Conservation (phyloP, 2,329 filamentous ascomycete species). For the Fusarium nelsonii region DNA sequence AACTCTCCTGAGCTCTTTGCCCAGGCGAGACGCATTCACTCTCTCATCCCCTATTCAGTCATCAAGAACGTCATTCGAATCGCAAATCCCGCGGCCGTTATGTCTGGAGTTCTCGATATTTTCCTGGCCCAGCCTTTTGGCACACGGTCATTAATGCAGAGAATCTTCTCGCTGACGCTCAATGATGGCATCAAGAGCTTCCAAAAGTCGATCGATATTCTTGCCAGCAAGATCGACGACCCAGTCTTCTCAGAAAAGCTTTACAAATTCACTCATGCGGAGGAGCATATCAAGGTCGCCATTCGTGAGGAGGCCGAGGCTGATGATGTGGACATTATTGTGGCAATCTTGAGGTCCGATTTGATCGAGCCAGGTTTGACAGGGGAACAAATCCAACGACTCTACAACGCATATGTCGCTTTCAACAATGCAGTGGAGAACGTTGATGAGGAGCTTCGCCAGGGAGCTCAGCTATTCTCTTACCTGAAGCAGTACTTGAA, state of each 20-base stretch:
- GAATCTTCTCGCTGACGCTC: constrained; percentile 92
- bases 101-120: constrained; percentile 94
- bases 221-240: constrained; percentile 84
- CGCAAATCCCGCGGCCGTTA: constrained; percentile 95
- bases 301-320: constrained; percentile 79
- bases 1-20: constrained; percentile 97
- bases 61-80: constrained; percentile 98
- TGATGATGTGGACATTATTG: constrained; percentile 86
- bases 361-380: constrained; percentile 77
- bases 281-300: constrained; percentile 78
- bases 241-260: constrained; percentile 83
- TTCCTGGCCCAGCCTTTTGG: constrained; percentile 97
- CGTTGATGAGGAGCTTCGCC: constrained; percentile 86
- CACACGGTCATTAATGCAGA: constrained; percentile 87
- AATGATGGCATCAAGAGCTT: constrained; percentile 90
- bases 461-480: constrained; percentile 92
- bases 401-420: constrained; percentile 95
- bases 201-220: constrained; percentile 85
- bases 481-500: constrained; percentile 96
- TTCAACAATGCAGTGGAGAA: constrained; percentile 97
- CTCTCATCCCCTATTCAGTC: constrained; percentile 89
- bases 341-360: constrained; percentile 85
- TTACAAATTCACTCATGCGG: constrained; percentile 79
- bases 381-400: constrained; percentile 80
- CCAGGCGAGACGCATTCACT: constrained; percentile 93